Evolutionary conservation across 2,329 filamentous ascomycete genomes (phyloP), one percentile per base, ranked within the genome.

Genomic region (Furcasterigmium sp.): DNA sequence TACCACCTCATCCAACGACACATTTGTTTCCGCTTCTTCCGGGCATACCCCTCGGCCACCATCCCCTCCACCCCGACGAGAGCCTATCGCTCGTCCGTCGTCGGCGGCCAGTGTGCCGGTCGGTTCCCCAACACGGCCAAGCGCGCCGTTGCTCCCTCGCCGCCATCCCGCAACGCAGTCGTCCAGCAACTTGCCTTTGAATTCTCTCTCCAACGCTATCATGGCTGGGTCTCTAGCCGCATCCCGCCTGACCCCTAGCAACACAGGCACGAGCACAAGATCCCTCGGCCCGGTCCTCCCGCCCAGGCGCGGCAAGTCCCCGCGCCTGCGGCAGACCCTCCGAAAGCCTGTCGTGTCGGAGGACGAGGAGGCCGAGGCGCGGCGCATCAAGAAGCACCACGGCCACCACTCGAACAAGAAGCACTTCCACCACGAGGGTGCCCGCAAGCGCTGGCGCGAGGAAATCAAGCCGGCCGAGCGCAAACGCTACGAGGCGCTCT

Each of bases 401-500:
- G 57, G 57, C 11, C 55, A 61, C 3, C 61, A 71, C 14, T 73
- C 75, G 34, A 76, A 74, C 41, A 79, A 78, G 52, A 82, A 85
- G 46, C 86, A 91, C 58, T 76, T 82, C 2, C 87, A 93, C 55
- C 81, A 87, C 53, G 87, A 91, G 58, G 87, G 84, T 0, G 76
- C 84, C 4, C 76, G 87, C 15, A 83, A 80, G 55, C 78, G 85
- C 7, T 93, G 87, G 87, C 77, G 85, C 34, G 86, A 91, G 51
- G 73, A 80, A 47, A 78, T 93, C 34, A 87, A 84, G 0, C 75
- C 79, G 38, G 70, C 79, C 5, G 86, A 93, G 56, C 72, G 85
- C n/a, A 86, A 85, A 56, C 75, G 87, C 2, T 93, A 93, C 60
- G 87, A 91, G 60, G 87, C 85, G 3, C 77, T 93, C 2, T 93